phyloP scores from a whole-genome alignment of 2,329 filamentous ascomycete genomes.

The Aspergillus sp. region DNA sequence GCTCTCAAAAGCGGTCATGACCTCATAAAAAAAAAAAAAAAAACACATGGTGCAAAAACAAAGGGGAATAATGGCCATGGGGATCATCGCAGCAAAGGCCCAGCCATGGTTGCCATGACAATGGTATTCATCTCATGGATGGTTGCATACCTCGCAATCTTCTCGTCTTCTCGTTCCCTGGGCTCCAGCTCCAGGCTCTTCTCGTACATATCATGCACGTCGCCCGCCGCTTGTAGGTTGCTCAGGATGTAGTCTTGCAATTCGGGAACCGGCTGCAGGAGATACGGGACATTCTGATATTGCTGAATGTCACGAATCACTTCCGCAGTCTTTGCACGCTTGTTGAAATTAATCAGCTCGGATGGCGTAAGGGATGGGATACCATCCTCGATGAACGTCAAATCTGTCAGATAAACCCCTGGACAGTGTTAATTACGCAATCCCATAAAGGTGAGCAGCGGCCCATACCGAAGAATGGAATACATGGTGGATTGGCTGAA shows the following conservation, averaged over 20 bases:
- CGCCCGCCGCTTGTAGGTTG: slow-evolving; percentile 90
- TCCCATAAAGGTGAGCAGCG: background rate
- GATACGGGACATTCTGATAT: slow-evolving; percentile 96
- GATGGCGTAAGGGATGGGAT: slow-evolving; percentile 96
- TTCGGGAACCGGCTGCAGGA: slow-evolving; percentile 77
- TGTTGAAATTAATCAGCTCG: slow-evolving; percentile 95
- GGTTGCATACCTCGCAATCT: slow-evolving; percentile 82
- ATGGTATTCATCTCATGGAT: slow-evolving; percentile 21
- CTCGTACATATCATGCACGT: slow-evolving; percentile 99
- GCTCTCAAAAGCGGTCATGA: too few relatives aligned
- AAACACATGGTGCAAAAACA: slow-evolving; percentile 1
- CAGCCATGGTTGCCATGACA: slow-evolving; percentile 24
- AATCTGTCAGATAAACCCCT: slow-evolving; percentile 93
- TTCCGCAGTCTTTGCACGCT: slow-evolving; percentile 93
- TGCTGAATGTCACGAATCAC: slow-evolving; percentile 98
- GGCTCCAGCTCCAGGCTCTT: slow-evolving; percentile 90
- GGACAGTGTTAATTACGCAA: too few relatives aligned
- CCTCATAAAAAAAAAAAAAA: slow-evolving; percentile 8
- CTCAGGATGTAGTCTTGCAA: slow-evolving; percentile 93
- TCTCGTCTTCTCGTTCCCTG: slow-evolving; percentile 93
- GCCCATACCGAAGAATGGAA: slow-evolving; percentile 81
- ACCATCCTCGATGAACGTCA: slow-evolving; percentile 97
- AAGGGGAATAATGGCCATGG: slow-evolving; percentile 8
- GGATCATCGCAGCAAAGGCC: slow-evolving; percentile 22
- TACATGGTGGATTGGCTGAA: slow-evolving; percentile 88